Base-by-base conservation (phyloP, 192 early-diverging fungal species). In the Jimgerdemannia flammicorona region DNA sequence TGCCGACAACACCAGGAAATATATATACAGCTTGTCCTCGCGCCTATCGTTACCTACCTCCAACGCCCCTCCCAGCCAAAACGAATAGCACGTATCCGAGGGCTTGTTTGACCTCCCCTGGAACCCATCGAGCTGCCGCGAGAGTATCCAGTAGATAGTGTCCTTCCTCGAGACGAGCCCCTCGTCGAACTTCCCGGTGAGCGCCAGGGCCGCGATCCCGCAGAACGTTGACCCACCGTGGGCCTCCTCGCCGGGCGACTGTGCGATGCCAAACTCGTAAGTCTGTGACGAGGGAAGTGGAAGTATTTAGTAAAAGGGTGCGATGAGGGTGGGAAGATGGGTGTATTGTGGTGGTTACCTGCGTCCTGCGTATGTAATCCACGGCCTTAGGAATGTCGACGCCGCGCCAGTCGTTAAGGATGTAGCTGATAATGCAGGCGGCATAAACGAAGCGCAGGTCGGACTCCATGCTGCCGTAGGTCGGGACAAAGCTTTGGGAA, bases 1-100 rank as follows among this genome's bases (percentile, higher is more conserved):
- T 29, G 29, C 29, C 29, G 29, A 29, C 29, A 29, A 29, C 29
- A 29, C 29, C 29, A 29, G 29, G 29, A 29, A 29, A 29, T 29
- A 29, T 29, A 29, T 29, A 29, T 29, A 29, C 1, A 29, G 1
- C 29, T 29, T 29, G 29, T 1, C 29, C 29, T 29, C 29, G 1
- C 29, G 29, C 29, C 29, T 29, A 29, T 29, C 29, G 29, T 29
- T 29, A 78, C 73, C 14, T 76, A 93, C 91, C 76, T 85, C 78
- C 19, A 99, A 74, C 9, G 90, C 78, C 0, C 88, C 96, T 7
- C 98, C 98, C 20, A 99, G 86, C 98, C 98, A 99, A 82, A 97
- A 99, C 8, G 95, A 93, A 81, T 99, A 99, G 80, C 98, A 99
- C 11, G 94, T 95, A 77, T 99, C 98, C 29, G 90, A 83, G 3